These are phyloP conservation scores for Fonsecaea pedrosoi DNA, from an alignment of 2,329 filamentous ascomycete species.

Conservation along the genomic window DNA sequence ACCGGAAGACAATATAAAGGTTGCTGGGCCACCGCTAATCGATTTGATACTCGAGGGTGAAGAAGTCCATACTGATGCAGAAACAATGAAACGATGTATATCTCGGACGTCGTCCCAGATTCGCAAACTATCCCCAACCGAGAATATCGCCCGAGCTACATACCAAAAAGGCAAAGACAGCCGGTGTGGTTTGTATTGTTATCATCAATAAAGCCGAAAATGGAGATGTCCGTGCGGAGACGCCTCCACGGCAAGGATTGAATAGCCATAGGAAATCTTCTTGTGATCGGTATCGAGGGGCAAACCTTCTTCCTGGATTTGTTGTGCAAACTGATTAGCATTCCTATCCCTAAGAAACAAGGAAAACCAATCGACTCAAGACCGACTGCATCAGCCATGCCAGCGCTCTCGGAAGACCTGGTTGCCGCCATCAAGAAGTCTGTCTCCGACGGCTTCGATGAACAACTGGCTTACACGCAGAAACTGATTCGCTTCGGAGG, in stretches of 20 bases:
- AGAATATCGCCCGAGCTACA: neutral
- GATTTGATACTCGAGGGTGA: neutral
- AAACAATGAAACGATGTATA: neutral
- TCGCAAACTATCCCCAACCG: neutral
- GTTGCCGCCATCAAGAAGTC: slow-evolving; percentile 28
- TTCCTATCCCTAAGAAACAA: neutral
- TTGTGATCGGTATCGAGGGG: neutral
- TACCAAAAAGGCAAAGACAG: slow-evolving; percentile 6
- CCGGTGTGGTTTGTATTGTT: neutral
- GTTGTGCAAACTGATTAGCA: neutral
- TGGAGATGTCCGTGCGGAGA: slow-evolving; percentile 19
- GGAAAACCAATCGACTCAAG: neutral
- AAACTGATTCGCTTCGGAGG: slow-evolving; percentile 33
- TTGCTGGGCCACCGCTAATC: neutral
- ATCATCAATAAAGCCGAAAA: neutral
- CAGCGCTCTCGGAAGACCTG: slow-evolving; percentile 30
- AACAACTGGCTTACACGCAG: slow-evolving; percentile 33
- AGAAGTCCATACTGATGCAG: neutral
- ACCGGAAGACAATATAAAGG: neutral
- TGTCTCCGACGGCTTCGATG: slow-evolving; percentile 30
- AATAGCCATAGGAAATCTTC: neutral
- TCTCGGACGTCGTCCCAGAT: neutral
- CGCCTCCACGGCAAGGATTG: neutral
- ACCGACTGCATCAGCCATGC: slow-evolving; percentile 21
- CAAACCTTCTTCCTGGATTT: neutral